Conservation (phyloP, 352 stramenopile species). For the Pythium grandisporangium region DNA sequence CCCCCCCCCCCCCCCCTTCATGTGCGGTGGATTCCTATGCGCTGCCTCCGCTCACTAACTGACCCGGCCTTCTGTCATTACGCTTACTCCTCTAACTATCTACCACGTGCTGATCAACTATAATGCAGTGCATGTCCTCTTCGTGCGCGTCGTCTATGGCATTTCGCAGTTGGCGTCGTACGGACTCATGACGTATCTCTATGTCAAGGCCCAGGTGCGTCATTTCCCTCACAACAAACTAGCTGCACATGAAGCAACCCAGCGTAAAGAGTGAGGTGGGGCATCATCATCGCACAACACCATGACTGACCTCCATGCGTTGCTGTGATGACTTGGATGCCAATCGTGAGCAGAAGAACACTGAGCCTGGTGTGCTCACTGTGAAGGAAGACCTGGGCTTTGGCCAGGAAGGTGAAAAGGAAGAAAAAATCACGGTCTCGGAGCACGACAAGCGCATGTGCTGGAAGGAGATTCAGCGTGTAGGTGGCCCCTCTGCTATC, state of each 20-base stretch:
- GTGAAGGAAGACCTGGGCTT: conserved; percentile 79
- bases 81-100: background rate
- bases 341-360: conserved; percentile 71
- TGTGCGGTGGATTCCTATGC: background rate
- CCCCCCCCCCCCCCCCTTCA: background rate
- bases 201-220: conserved; percentile 47
- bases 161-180: conserved; percentile 69
- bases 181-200: conserved; percentile 40
- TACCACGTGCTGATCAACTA: background rate
- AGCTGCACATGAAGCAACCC: too few species aligned
- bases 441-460: conserved; percentile 72
- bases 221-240: too few species aligned
- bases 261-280: too few species aligned
- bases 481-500: conserved; percentile 12
- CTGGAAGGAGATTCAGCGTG: conserved; percentile 63
- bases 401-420: conserved; percentile 54
- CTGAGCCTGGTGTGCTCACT: conserved; percentile 50
- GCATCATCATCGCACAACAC: too few species aligned
- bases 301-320: too few species aligned
- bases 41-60: background rate
- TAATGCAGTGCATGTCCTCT: conserved; percentile 47
- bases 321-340: background rate
- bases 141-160: conserved; percentile 43
- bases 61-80: background rate
- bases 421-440: conserved; percentile 77